phyloP scores from a whole-genome alignment of 2,329 filamentous ascomycete species.

The Coccinonectria pachysandricola region DNA sequence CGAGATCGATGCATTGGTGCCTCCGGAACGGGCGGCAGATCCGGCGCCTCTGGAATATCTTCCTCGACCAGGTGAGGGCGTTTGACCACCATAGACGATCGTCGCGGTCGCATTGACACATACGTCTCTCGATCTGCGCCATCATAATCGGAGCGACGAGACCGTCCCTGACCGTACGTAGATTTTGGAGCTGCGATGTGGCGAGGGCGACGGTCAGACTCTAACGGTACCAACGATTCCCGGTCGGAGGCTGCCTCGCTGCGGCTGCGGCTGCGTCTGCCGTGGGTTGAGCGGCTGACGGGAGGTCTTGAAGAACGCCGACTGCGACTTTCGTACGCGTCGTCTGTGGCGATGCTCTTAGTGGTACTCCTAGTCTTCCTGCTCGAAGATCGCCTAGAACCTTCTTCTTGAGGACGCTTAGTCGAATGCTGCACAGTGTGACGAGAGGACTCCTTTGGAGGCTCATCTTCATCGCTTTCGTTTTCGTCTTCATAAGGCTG shows the following conservation, averaged over 20 bases:
- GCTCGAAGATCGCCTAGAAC: too few relatives aligned
- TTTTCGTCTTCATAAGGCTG: conserved; percentile 11
- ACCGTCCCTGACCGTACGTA: conserved; percentile 13
- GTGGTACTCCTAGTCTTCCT: conserved; percentile 11
- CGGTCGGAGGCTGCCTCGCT: conserved; percentile 30
- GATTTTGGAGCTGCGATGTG: conserved; percentile 20
- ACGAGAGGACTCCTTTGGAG: conserved; percentile 7
- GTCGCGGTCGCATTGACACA: conserved; percentile 29
- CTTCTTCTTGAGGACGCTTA: conserved; percentile 10
- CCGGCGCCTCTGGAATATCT: conserved; percentile 17
- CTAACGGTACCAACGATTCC: conserved; percentile 29
- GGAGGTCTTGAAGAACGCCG: conserved; percentile 9
- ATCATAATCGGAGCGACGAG: conserved; percentile 14
- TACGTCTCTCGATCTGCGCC: conserved; percentile 33
- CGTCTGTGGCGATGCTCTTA: conserved; percentile 11
- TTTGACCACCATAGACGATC: conserved; percentile 14
- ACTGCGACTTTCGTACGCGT: conserved; percentile 24
- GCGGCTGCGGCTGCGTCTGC: conserved; percentile 23
- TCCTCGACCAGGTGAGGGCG: conserved; percentile 17
- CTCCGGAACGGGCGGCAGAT: conserved; percentile 9
- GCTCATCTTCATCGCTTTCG: conserved; percentile 15
- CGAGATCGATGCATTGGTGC: too few relatives aligned
- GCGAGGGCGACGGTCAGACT: conserved; percentile 32
- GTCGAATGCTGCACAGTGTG: conserved; percentile 16
- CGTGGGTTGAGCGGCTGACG: conserved; percentile 5